Conservation (phyloP, 2,329 filamentous ascomycete genomes). For the Diaporthe humulicola region DNA sequence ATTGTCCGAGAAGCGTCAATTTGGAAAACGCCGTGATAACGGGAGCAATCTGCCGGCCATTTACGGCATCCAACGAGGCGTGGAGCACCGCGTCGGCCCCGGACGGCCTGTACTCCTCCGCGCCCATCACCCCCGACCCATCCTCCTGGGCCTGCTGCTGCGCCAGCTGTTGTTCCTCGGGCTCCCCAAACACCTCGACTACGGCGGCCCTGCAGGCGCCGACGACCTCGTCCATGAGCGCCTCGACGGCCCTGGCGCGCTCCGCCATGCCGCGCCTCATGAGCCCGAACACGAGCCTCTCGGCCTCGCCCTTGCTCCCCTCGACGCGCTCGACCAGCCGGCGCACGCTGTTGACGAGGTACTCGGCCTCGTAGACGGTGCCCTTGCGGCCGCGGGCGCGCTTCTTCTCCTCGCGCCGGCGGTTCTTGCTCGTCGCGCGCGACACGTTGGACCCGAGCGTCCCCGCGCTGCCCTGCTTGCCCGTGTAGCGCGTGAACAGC, state of each 20-base stretch:
- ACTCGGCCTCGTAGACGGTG: slow-evolving; percentile 98
- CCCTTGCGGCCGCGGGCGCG: slow-evolving; percentile 94
- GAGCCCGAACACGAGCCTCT: slow-evolving; percentile 81
- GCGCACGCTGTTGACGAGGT: slow-evolving; percentile 88
- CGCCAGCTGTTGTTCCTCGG: slow-evolving; percentile 41
- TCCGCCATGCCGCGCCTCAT: slow-evolving; percentile 88
- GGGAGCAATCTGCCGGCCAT: slow-evolving; percentile 61
- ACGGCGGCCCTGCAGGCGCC: slow-evolving; percentile 76
- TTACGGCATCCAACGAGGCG: slow-evolving; percentile 62
- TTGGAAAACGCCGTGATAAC: slow-evolving; percentile 63
- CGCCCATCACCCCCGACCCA: slow-evolving; percentile 40
- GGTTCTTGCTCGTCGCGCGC: slow-evolving; percentile 88
- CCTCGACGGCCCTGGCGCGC: slow-evolving; percentile 82
- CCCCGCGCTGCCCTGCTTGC: slow-evolving; percentile 72
- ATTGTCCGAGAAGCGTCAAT: slow-evolving; percentile 63
- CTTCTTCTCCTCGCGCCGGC: slow-evolving; percentile 92
- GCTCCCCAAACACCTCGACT: slow-evolving; percentile 74
- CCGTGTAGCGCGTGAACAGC: slow-evolving; percentile 93
- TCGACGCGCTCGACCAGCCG: slow-evolving; percentile 88
- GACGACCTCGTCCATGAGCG: slow-evolving; percentile 79
- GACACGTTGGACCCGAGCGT: slow-evolving; percentile 81
- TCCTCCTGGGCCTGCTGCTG: slow-evolving; percentile 42
- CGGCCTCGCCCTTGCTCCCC: slow-evolving; percentile 77
- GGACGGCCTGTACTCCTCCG: slow-evolving; percentile 51
- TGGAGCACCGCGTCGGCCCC: slow-evolving; percentile 66